Percentiles rank a stretch among this genome's conserved stretches.
phyloP scores from a whole-genome alignment of 148 eudicot species.

The Camellia granthamiana region DNA sequence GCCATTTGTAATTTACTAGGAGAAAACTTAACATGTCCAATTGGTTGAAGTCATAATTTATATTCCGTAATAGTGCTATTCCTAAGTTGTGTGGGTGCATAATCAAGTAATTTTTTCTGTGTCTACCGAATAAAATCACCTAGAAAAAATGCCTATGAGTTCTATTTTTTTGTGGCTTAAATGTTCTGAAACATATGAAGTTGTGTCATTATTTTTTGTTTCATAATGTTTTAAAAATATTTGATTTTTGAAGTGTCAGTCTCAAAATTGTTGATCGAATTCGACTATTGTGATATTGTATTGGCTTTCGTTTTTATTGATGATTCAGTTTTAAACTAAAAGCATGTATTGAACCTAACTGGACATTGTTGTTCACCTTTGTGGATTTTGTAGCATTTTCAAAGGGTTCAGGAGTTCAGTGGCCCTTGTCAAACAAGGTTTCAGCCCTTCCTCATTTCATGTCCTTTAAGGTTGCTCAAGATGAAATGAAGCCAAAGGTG shows the following conservation, averaged over 20 bases:
- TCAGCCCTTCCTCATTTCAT: constrained; percentile 30
- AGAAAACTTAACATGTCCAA: not conserved
- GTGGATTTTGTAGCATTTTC: constrained; percentile 20
- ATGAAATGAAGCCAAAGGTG: constrained; percentile 19
- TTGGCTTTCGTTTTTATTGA: not conserved
- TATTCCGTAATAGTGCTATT: not conserved
- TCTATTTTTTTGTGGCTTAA: not conserved
- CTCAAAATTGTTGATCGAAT: not conserved
- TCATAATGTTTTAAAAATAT: not conserved
- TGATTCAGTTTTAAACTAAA: not conserved
- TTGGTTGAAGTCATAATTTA: constrained; percentile 1
- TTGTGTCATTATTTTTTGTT: not conserved
- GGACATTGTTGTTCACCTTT: not conserved
- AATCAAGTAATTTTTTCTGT: not conserved
- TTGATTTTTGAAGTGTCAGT: not conserved
- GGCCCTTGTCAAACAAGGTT: constrained; percentile 35
- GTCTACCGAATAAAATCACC: not conserved
- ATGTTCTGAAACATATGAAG: not conserved
- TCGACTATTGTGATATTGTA: not conserved
- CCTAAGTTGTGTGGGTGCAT: not conserved
- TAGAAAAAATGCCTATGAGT: not conserved
- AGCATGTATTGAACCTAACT: constrained; percentile 6
- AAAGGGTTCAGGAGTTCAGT: constrained; percentile 25
- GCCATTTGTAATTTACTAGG: not conserved
- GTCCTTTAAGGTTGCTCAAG: constrained; percentile 30